Base-by-base conservation (phyloP, 306 rosid genomes). In the Inga oerstediana region DNA sequence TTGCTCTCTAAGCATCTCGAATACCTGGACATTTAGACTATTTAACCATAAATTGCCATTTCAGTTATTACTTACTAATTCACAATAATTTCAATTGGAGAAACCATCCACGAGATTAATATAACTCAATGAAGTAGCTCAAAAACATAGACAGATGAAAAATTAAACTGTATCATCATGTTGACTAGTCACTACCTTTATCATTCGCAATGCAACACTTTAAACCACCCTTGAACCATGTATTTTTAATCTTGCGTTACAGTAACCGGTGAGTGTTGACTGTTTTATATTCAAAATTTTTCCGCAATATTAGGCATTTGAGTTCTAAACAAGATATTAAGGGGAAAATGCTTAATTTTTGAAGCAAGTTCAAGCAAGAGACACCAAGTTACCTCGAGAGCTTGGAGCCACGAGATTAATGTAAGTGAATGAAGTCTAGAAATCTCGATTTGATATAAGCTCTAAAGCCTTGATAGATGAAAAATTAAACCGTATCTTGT, bases 1-100 rank as follows among this genome's bases (percentile, higher is more conserved):
- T 79, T 97, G 99, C 58, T 91, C 93, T 64, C 89, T 89, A 16
- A 97, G 99, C 97, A 97, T 97, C 72, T 94, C 97, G 87, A 94
- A 94, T 35, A 91, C 90, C 99, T 97, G 87, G 75, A 82, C 37
- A 75, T 27, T 64, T 66, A 75, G 81, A 82, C 19, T 22, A 76
- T 48, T 64, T 61, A 75, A 77, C 24, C 75, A 83, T 37, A 34
- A 19, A 34, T 46, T 51, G 74, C 32, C 80, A 76, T 19, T 51
- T 76, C 75, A 72, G 43, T 15, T 61, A 48, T 41, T 13, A 27
- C 19, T 41, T 7, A 62, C 8, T 59, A 58, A 58, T 51, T 70
- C 61, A 64, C 44, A n/a, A 78, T 22, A 64, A 7, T n/a, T 72
- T 62, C 49, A 46, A 41, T 10, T 19, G 58, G 8, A 71, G 19